These are phyloP conservation scores for Suillus tomentosus DNA, from an alignment of 768 basidiomycete genomes.

Conservation along the genomic window DNA sequence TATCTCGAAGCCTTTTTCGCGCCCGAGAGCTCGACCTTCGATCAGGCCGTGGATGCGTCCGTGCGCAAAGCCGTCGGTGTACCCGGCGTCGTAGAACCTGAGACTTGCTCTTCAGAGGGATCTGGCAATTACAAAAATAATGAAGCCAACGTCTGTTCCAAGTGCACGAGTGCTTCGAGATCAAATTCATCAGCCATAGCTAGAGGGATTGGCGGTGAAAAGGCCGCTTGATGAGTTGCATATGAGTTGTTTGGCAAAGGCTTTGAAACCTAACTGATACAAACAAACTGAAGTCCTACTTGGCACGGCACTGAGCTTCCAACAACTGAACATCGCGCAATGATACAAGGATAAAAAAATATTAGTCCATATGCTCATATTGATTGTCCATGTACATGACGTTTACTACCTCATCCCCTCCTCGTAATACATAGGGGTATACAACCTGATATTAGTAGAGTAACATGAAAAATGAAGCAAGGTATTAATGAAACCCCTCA, in stretches of 20 bases:
- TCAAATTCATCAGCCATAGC: slow-evolving; percentile 43
- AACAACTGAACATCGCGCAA: no score
- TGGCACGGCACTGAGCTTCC: no score
- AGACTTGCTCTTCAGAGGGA: slow-evolving; percentile 13
- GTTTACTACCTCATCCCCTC: background rate
- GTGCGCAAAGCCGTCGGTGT: slow-evolving; percentile 76
- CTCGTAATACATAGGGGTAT: slow-evolving; percentile 5
- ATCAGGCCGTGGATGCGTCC: slow-evolving; percentile 88
- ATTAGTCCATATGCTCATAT: background rate
- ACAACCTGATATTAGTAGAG: slow-evolving; percentile 2
- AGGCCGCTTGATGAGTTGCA: background rate
- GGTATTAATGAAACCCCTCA: background rate
- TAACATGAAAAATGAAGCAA: slow-evolving; percentile 4
- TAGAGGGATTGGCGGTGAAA: background rate
- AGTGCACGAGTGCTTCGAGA: slow-evolving; percentile 58
- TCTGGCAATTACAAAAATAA: background rate
- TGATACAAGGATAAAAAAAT: no score
- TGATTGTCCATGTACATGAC: background rate
- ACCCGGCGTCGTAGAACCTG: slow-evolving; percentile 83
- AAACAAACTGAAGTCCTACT: background rate
- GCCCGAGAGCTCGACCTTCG: slow-evolving; percentile 87
- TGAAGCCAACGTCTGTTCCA: slow-evolving; percentile 60
- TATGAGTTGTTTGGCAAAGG: background rate
- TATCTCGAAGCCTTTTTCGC: slow-evolving; percentile 90
- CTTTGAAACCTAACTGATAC: background rate